Percentiles rank a stretch among this genome's conserved stretches.
Evolutionary conservation across 345 rosid species (phyloP).

Genomic region (Lepidium didymum): DNA sequence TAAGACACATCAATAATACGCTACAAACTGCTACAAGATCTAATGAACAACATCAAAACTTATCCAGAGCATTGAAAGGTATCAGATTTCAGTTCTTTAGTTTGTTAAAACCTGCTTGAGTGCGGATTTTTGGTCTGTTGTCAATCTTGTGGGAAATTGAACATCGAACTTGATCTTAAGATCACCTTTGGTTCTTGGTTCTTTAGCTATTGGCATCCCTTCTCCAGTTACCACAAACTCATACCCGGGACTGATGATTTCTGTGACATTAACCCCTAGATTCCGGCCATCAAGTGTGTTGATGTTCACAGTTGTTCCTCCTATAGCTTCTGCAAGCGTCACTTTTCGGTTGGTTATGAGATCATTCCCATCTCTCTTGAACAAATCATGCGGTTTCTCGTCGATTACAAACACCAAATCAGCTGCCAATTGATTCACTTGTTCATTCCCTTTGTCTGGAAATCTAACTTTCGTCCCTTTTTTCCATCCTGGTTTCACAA

Average conservation of each 20-base stretch:
- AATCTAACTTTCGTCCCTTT: constrained; percentile 92
- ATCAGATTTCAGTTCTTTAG: constrained; percentile 3
- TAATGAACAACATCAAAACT: background rate
- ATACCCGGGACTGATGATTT: constrained; percentile 70
- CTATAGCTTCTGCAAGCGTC: constrained; percentile 75
- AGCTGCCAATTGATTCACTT: constrained; percentile 79
- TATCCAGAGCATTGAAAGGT: background rate
- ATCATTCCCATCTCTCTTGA: constrained; percentile 81
- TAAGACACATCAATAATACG: background rate
- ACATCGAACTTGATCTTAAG: constrained; percentile 77
- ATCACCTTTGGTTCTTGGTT: constrained; percentile 68
- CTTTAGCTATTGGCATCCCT: constrained; percentile 93
- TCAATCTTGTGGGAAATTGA: constrained; percentile 67
- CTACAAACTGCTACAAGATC: background rate
- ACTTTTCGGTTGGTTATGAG: constrained; percentile 49
- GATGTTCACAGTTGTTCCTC: constrained; percentile 66
- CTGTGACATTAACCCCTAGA: constrained; percentile 53
- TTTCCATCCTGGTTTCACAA: constrained; percentile 97
- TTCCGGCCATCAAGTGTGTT: constrained; percentile 59
- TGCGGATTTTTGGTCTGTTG: constrained; percentile 62
- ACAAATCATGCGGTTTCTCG: constrained; percentile 66
- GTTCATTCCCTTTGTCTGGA: constrained; percentile 93
- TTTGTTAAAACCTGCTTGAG: constrained; percentile 68
- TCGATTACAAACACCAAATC: constrained; percentile 84
- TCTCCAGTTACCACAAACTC: constrained; percentile 72